Percentiles rank a stretch among this genome's conserved stretches.
Evolutionary conservation across 2,329 filamentous ascomycete species (phyloP).

Genomic region (Orbilia ellipsospora): DNA sequence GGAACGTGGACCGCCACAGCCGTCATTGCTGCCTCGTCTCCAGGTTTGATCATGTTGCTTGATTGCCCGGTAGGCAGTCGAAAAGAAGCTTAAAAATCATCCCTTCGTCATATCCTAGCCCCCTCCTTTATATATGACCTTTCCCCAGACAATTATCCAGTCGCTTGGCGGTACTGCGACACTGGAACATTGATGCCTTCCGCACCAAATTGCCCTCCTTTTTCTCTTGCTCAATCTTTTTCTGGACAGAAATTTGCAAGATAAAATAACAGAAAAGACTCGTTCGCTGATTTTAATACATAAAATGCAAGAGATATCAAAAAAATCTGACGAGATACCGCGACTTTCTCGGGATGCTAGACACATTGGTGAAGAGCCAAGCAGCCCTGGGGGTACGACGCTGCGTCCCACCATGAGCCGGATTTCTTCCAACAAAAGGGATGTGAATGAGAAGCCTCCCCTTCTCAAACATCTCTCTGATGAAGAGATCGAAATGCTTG

Average conservation of each 20-base stretch:
- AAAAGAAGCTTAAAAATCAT: conserved; percentile 13
- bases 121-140: neutral
- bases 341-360: conserved; percentile 83
- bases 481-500: conserved; percentile 68
- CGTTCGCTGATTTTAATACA: no score
- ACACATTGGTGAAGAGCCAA: conserved; percentile 67
- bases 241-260: no score
- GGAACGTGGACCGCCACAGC: no score
- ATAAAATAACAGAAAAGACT: no score
- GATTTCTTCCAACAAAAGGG: conserved; percentile 14
- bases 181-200: no score
- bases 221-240: no score
- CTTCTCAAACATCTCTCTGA: conserved; percentile 65
- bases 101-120: conserved; percentile 15
- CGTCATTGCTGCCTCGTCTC: neutral
- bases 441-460: conserved; percentile 57
- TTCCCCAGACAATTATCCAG: neutral
- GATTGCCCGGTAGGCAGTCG: neutral
- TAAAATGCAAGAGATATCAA: conserved; percentile 33
- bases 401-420: conserved; percentile 22
- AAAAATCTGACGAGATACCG: neutral
- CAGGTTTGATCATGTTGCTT: conserved; percentile 12
- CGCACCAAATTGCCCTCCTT: no score
- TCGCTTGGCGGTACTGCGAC: no score
- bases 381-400: conserved; percentile 9